phyloP scores from a whole-genome alignment of 106 monocot species.

The Dioscorea dumetorum region DNA sequence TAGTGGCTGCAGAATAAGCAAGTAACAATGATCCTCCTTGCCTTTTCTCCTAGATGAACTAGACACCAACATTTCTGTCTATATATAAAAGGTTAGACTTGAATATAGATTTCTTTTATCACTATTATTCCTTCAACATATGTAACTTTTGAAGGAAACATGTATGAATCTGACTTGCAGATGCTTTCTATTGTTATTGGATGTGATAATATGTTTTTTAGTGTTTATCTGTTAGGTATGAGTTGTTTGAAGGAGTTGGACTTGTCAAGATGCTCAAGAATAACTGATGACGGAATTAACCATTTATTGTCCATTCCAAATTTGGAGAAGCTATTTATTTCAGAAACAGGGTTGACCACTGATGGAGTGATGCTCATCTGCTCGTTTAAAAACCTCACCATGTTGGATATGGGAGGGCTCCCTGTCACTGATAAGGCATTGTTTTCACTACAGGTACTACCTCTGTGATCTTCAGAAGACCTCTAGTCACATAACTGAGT shows the following conservation, averaged over 20 bases:
- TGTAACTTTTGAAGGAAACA: neutral
- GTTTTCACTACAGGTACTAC: slow-evolving; percentile 52
- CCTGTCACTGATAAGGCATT: slow-evolving; percentile 55
- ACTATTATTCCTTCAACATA: neutral
- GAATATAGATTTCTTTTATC: neutral
- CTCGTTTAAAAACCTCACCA: slow-evolving; percentile 40
- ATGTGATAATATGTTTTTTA: neutral
- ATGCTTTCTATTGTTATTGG: neutral
- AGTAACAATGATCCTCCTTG: neutral
- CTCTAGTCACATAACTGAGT: neutral
- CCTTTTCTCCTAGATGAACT: neutral
- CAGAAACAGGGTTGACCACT: slow-evolving; percentile 61
- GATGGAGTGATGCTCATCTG: slow-evolving; percentile 50
- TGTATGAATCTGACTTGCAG: neutral
- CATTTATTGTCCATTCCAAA: slow-evolving; percentile 66
- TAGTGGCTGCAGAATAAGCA: no score
- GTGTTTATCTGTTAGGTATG: slow-evolving; percentile 46
- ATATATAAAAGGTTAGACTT: neutral
- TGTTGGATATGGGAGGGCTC: slow-evolving; percentile 78
- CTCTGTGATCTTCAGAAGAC: neutral
- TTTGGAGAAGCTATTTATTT: slow-evolving; percentile 65
- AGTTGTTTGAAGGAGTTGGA: slow-evolving; percentile 68
- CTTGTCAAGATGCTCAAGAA: slow-evolving; percentile 79
- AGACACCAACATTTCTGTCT: neutral
- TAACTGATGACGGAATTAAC: slow-evolving; percentile 70